A percentile compares a stretch with the other conserved stretches of the same genome.
These are phyloP conservation scores for Umbelopsis vinacea DNA, from an alignment of 192 early-diverging fungal genomes.

Conservation along the genomic window DNA sequence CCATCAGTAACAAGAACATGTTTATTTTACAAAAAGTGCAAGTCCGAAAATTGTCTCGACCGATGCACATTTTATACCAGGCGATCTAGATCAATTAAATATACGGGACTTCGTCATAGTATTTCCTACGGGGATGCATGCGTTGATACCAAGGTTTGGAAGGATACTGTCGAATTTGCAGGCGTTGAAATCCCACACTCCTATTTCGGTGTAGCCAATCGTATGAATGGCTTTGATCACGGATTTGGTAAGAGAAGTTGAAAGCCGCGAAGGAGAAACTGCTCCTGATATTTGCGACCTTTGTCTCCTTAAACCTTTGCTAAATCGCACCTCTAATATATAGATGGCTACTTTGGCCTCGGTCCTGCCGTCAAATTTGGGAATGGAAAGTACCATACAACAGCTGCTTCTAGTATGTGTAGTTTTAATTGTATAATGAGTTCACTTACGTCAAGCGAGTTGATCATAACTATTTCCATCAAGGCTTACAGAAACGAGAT, in stretches of 20 bases:
- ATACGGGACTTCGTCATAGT: slow-evolving; percentile 23
- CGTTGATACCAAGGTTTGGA: slow-evolving; percentile 31
- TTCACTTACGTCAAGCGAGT: neutral
- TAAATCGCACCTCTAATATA: too few species aligned
- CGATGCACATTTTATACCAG: slow-evolving; percentile 34
- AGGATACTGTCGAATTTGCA: slow-evolving; percentile 32
- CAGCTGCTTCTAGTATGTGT: neutral
- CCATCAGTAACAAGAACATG: neutral
- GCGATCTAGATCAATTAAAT: slow-evolving; percentile 23
- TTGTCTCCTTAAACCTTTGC: neutral
- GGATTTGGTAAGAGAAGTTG: slow-evolving; percentile 28
- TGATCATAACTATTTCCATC: neutral
- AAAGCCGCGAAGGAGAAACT: neutral
- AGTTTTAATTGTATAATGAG: neutral
- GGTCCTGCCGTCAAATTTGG: slow-evolving; percentile 34
- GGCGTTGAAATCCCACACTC: slow-evolving; percentile 25
- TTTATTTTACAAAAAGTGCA: slow-evolving; percentile 18
- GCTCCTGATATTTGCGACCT: neutral
- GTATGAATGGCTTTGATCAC: slow-evolving; percentile 35
- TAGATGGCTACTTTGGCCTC: slow-evolving; percentile 42
- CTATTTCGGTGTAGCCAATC: slow-evolving; percentile 41
- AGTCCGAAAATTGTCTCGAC: slow-evolving; percentile 32
- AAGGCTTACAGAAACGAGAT: neutral
- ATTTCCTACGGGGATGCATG: slow-evolving; percentile 33
- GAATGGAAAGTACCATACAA: neutral